A percentile compares a stretch with the other conserved stretches of the same genome.
These are phyloP conservation scores for Eudorina sp. DNA, from an alignment of 139 green algal species.

Conservation along the genomic window DNA sequence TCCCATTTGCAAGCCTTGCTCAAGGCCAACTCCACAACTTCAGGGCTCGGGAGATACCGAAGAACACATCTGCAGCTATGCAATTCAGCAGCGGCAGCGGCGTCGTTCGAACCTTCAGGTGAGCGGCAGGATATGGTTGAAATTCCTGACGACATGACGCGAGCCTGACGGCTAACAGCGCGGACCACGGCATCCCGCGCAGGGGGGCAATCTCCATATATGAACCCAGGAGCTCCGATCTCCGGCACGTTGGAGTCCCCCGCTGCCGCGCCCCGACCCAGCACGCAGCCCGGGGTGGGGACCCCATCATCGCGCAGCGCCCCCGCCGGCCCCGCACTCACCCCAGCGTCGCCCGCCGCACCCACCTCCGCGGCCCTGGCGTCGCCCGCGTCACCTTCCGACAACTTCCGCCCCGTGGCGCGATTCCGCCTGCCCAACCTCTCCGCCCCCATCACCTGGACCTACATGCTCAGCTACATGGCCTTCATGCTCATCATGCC, in stretches of 20 bases:
- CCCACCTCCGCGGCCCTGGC: no score
- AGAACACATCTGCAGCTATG: neutral
- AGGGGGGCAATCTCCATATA: neutral
- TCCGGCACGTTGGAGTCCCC: neutral
- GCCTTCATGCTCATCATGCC: slow-evolving; percentile 74
- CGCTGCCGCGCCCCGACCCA: neutral
- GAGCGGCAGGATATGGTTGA: neutral
- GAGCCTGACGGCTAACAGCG: no score
- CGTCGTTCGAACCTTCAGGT: slow-evolving; percentile 18
- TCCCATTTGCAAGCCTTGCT: neutral
- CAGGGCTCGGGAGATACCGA: slow-evolving; percentile 21
- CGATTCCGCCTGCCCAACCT: slow-evolving; percentile 36
- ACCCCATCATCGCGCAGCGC: no score
- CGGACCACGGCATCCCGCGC: neutral
- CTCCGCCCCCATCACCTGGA: slow-evolving; percentile 58
- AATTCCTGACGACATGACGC: neutral
- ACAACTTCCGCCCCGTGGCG: neutral
- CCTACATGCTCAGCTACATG: slow-evolving; percentile 71
- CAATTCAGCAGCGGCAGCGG: slow-evolving; percentile 13
- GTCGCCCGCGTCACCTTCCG: neutral
- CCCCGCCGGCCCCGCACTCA: neutral
- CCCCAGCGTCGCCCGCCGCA: neutral
- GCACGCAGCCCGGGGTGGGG: neutral
- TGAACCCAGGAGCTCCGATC: neutral
- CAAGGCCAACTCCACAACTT: neutral